A percentile compares a stretch with the other conserved stretches of the same genome.
Evolutionary conservation across 2,329 filamentous ascomycete species (phyloP).

Genomic region (Colletotrichum chlorophyti): DNA sequence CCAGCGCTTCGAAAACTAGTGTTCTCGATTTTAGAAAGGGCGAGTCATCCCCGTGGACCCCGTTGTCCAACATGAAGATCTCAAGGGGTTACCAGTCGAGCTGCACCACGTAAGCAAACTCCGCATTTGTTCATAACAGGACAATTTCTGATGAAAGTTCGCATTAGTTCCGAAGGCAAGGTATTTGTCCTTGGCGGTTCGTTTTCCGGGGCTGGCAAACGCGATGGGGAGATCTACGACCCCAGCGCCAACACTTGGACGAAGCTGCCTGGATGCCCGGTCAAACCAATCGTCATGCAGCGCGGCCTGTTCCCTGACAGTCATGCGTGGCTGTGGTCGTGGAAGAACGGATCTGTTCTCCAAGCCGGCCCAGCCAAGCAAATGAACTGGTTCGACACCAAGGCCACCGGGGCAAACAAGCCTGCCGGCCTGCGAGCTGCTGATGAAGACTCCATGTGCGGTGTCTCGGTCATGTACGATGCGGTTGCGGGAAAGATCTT

Average conservation of each 20-base stretch:
- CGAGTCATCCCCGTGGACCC: constrained; percentile 42
- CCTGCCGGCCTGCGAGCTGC: constrained; percentile 52
- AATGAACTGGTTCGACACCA: constrained; percentile 64
- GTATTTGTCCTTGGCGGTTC: constrained; percentile 66
- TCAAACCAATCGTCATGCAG: constrained; percentile 58
- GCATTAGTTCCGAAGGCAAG: constrained; percentile 51
- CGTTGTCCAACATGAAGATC: constrained; percentile 49
- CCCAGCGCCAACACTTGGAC: constrained; percentile 53
- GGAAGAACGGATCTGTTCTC: constrained; percentile 56
- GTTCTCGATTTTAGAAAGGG: constrained; percentile 46
- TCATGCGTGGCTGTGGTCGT: constrained; percentile 38
- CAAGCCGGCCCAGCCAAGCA: constrained; percentile 59
- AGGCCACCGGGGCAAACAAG: constrained; percentile 45
- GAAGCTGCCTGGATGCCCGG: constrained; percentile 46
- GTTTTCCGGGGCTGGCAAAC: constrained; percentile 51
- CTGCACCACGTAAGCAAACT: constrained; percentile 38
- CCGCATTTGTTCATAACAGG: fast-evolving
- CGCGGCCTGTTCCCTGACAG: constrained; percentile 53
- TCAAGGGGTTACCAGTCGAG: constrained; percentile 60
- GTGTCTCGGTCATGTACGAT: constrained; percentile 64
- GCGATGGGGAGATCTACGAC: constrained; percentile 63
- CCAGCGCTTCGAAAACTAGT: constrained; percentile 53
- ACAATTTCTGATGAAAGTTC: background rate
- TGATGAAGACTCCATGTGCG: constrained; percentile 58
- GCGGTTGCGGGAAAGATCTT: constrained; percentile 64